Evolutionary conservation across 176 grass and related monocot species (phyloP), one percentile per base, ranked within the genome.

Genomic region (Ensete glaucum): DNA sequence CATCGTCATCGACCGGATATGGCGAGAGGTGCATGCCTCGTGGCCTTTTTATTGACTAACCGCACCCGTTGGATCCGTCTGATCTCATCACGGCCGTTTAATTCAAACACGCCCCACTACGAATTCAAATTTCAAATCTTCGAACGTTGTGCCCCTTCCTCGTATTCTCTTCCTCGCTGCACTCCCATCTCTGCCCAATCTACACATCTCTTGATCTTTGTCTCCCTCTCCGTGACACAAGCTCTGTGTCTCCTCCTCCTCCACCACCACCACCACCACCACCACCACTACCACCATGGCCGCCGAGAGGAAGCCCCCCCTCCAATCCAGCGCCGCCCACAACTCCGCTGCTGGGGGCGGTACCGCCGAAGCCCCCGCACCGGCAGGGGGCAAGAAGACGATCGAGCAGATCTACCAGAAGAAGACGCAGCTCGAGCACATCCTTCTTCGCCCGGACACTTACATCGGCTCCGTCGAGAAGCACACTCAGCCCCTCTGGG

Each of bases 341-440:
- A 97, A 97, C 88, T 73, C 88, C 27, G 70, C 66, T 52, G 78
- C n/a, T 2, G 90, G 27, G 2, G 56, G 2, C 11, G n/a, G 19
- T 15, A 9, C 56, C 5, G 9, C 29, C 3, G 53, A 48, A 20
- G 69, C 65, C 8, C n/a, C 68, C 8, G 12, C 51, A 14, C 16
- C 57, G 11, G 71, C 68, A 16, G 48, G 9, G 12, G 71, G 52
- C 1, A 80, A 63, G 63, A 86, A 90, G 85, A 93, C 90, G 67
- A 91, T 97, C 73, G 94, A 97, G 83, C 83, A 93, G 83, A 87
- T 87, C 83, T 93, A 93, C 78, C 85, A 88, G 87, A 97, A 97
- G 83, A 90, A 88, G 71, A 83, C 90, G 15, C 93, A 97, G 84
- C 77, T 88, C 65, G 90, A 97, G 83, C 89, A 96, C 81, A 92